These are phyloP conservation scores for Pythium phragmitis DNA, from an alignment of 352 stramenopile genomes.

Conservation along the genomic window DNA sequence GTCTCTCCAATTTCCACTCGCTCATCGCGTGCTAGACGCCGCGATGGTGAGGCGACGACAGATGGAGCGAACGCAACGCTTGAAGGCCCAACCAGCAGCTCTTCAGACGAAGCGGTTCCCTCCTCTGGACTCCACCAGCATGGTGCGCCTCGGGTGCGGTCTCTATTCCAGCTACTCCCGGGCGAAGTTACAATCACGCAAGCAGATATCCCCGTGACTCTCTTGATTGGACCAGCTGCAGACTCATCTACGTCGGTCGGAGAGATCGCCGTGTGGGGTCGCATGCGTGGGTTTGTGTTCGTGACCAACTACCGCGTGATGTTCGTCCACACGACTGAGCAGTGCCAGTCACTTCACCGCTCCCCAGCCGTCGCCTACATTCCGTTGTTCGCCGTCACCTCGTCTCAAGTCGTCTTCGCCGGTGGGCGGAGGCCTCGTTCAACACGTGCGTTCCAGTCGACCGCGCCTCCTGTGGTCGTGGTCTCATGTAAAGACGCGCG, in stretches of 20 bases:
- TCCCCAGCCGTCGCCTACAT: slow-evolving; percentile 58
- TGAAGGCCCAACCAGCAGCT: not conserved
- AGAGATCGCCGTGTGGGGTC: slow-evolving; percentile 63
- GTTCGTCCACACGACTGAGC: slow-evolving; percentile 59
- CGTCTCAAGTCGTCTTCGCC: slow-evolving; percentile 57
- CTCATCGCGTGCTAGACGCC: not conserved
- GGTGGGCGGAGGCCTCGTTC: slow-evolving; percentile 54
- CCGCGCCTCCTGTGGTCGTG: slow-evolving; percentile 50
- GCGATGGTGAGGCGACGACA: not conserved
- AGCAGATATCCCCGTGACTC: slow-evolving; percentile 47
- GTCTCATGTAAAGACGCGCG: slow-evolving; percentile 83
- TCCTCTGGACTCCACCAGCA: slow-evolving; percentile 1
- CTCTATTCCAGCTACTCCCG: slow-evolving; percentile 20
- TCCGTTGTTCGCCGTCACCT: slow-evolving; percentile 70
- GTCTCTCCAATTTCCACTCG: slow-evolving; percentile 6
- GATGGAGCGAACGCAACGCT: not conserved
- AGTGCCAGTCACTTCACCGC: slow-evolving; percentile 39
- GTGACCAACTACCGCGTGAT: slow-evolving; percentile 83
- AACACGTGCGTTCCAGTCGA: slow-evolving; percentile 49
- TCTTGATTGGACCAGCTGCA: slow-evolving; percentile 58
- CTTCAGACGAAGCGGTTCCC: not conserved
- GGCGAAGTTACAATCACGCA: slow-evolving; percentile 46
- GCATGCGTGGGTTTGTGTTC: slow-evolving; percentile 56
- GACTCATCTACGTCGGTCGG: slow-evolving; percentile 37
- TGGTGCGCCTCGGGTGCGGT: slow-evolving; percentile 9